A percentile compares a stretch with the other conserved stretches of the same genome.
phyloP scores from a whole-genome alignment of 2,329 filamentous ascomycete species.

The Colletotrichum paranaense region DNA sequence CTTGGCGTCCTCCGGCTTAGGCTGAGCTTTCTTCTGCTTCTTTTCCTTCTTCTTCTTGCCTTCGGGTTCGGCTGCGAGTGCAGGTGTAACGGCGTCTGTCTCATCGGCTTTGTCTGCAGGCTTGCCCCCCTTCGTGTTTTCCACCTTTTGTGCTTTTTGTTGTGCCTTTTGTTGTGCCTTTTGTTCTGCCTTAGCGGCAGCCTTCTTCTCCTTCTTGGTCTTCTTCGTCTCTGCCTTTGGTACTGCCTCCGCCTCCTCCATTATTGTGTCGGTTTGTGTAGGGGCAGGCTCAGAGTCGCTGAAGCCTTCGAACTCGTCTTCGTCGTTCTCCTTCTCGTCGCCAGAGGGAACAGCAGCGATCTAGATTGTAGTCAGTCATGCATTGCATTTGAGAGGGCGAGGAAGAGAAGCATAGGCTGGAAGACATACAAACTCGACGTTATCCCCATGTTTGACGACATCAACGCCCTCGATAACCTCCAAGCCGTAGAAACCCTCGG shows the following conservation, averaged over 20 bases:
- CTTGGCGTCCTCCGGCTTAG: constrained; percentile 51
- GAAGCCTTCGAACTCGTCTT: constrained; percentile 75
- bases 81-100: not conserved
- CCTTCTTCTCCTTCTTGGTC: constrained; percentile 42
- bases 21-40: constrained; percentile 45
- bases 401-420: rapidly evolving
- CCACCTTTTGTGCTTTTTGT: not conserved
- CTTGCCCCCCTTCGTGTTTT: constrained; percentile 38
- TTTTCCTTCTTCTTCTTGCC: constrained; percentile 42
- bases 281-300: constrained; percentile 58
- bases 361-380: not conserved
- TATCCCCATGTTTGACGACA: constrained; percentile 74
- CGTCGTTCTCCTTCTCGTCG: constrained; percentile 46
- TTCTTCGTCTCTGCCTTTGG: constrained; percentile 41
- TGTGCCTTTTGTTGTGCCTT: constrained; percentile 30
- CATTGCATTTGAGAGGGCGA: not conserved
- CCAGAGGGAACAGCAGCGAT: constrained; percentile 10
- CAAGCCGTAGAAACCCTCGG: constrained; percentile 92
- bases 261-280: constrained; percentile 40
- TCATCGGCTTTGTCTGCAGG: not conserved
- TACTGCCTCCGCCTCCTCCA: constrained; percentile 42
- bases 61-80: constrained; percentile 34
- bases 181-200: constrained; percentile 43
- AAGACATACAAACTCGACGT: constrained; percentile 65
- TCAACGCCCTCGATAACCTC: constrained; percentile 95